Base-by-base conservation (phyloP, 2,329 filamentous ascomycete species). In the Talaromyces verruculosus region DNA sequence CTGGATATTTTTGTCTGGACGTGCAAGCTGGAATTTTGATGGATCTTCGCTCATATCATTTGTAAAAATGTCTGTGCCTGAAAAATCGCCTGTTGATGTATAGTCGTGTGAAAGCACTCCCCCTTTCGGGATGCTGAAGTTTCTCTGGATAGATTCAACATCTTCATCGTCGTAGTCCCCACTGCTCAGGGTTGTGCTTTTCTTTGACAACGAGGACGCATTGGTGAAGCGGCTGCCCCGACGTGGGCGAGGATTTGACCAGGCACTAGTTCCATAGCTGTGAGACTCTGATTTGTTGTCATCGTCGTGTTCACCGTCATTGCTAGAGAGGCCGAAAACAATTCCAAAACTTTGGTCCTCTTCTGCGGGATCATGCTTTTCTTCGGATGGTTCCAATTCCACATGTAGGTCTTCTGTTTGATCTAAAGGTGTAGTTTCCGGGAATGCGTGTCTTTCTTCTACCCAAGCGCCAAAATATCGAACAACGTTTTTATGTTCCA, bases 381-480 rank as follows among this genome's bases (percentile, higher is more conserved):
- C 41, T 61, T 62, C 25, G 28, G 35, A 22, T 25, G 51, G 28
- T 11, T 63, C 60, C 25, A 63, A 28, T 19, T 22, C 57, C 11
- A 17, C 33, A 15, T 55, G 53, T 33, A 63, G 5, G 5, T 66
- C 43, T 25, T 41, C 51, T 60, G n/a, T 33, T 28, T 22, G 45
- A 28, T 53, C n/a, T 15, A 45, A 41, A 53, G 41, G 28, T n/a
- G 25, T 33, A 25, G 6, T 61, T 22, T 49, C 53, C 13, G 61
- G 60, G 37, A 70, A 63, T 49, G 72, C 33, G 65, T 75, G 81
- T 41, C 70, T 74, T 62, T 79, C 77, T 70, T 90, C 88, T 15
- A 89, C 80, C 88, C 88, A 91, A 15, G 85, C 85, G 61, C 84
- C 83, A 71, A 86, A 87, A 70, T 91, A 91, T 28, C 88, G 82